phyloP scores from a whole-genome alignment of 1,284 basidiomycete genomes.

The Butyriboletus appendiculatus region DNA sequence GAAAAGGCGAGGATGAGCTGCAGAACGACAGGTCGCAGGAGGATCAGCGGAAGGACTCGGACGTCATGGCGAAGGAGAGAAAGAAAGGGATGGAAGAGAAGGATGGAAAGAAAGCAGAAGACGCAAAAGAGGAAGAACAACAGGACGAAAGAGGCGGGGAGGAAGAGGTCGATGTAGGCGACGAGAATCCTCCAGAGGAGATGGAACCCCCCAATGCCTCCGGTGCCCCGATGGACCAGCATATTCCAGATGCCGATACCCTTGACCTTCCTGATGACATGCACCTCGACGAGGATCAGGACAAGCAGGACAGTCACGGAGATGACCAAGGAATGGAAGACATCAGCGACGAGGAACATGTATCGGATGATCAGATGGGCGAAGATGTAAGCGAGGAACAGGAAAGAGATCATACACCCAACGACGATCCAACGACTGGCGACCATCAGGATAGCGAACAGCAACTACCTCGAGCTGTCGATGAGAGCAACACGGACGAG shows the following conservation, averaged over 20 bases:
- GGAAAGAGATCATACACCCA: constrained; percentile 13
- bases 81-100: constrained; percentile 38
- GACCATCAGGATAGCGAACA: constrained; percentile 19
- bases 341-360: constrained; percentile 41
- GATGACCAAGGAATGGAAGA: constrained; percentile 40
- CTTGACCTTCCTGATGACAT: constrained; percentile 87
- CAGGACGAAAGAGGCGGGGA: constrained; percentile 38
- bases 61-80: constrained; percentile 69
- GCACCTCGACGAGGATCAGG: constrained; percentile 54
- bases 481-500: constrained; percentile 15
- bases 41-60: constrained; percentile 51
- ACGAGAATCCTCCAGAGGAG: constrained; percentile 31
- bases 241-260: constrained; percentile 73
- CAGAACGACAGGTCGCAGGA: constrained; percentile 55
- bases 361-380: constrained; percentile 38
- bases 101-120: constrained; percentile 34
- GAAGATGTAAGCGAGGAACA: constrained; percentile 39
- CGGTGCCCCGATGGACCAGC: constrained; percentile 72
- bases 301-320: constrained; percentile 35
- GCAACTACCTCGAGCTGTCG: constrained; percentile 19
- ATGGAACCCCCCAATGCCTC: constrained; percentile 44
- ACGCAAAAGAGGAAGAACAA: constrained; percentile 37
- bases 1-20: constrained; percentile 52
- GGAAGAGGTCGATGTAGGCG: constrained; percentile 33
- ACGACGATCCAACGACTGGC: constrained; percentile 25